Percentiles rank a stretch among this genome's conserved stretches.
Conservation (phyloP, 2,329 filamentous ascomycete species). For the Colletotrichum caudatum region DNA sequence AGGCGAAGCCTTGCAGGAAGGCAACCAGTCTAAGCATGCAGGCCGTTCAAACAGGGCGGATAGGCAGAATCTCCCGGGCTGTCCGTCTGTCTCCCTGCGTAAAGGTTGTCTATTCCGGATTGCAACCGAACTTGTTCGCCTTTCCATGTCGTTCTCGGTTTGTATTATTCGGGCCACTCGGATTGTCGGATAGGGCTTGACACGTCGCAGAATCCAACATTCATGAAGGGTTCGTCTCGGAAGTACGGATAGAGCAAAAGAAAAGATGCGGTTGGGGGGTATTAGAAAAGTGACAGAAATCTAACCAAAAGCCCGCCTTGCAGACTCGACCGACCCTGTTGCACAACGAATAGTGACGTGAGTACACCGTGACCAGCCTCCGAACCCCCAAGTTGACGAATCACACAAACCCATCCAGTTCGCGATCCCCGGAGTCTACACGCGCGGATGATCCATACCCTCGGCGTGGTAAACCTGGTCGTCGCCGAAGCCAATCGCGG, state of each 20-base stretch:
- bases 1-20: slow-evolving; percentile 15
- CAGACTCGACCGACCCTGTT: background rate
- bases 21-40: slow-evolving; percentile 22
- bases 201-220: no score
- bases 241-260: background rate
- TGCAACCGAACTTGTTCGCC: background rate
- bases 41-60: background rate
- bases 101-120: background rate
- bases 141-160: background rate
- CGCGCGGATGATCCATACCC: slow-evolving; percentile 6
- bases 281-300: background rate
- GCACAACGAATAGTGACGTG: background rate
- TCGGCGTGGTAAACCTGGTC: background rate
- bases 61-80: background rate
- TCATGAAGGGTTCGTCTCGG: no score
- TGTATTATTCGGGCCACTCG: background rate
- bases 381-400: background rate
- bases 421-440: background rate
- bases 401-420: background rate
- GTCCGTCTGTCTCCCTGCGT: background rate
- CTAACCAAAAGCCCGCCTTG: background rate
- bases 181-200: background rate
- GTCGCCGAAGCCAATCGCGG: slow-evolving; percentile 27
- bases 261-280: background rate
- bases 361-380: background rate